phyloP scores from a whole-genome alignment of 2,329 filamentous ascomycete genomes.

The Leptographium radiaticola region DNA sequence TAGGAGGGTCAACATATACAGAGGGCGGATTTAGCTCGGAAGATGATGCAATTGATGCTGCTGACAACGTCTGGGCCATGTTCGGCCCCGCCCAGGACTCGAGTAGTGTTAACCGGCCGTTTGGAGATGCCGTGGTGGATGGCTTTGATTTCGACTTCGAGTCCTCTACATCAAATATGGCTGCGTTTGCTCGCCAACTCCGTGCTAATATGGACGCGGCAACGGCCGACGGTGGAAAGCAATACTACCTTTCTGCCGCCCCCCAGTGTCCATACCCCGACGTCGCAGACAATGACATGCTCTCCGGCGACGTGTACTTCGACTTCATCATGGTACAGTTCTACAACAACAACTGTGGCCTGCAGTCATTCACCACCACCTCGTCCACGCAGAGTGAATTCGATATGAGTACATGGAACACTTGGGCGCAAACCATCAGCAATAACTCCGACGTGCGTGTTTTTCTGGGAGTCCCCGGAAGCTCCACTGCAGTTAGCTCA shows the following conservation, averaged over 20 bases:
- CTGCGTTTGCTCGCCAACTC: constrained; percentile 44
- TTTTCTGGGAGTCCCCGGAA: constrained; percentile 47
- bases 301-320: constrained; percentile 39
- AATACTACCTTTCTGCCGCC: constrained; percentile 48
- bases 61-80: constrained; percentile 54
- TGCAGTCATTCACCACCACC: constrained; percentile 34
- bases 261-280: constrained; percentile 60
- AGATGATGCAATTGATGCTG: constrained; percentile 38
- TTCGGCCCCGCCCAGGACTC: constrained; percentile 45
- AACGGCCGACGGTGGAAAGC: constrained; percentile 30
- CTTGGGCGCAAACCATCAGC: constrained; percentile 45
- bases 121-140: constrained; percentile 51
- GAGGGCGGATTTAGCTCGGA: constrained; percentile 52
- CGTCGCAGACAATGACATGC: constrained; percentile 40
- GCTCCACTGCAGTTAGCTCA: constrained; percentile 32
- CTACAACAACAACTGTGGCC: constrained; percentile 57
- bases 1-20: constrained; percentile 58
- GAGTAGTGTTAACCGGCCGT: constrained; percentile 44
- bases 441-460: constrained; percentile 48
- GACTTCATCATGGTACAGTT: constrained; percentile 54
- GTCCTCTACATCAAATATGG: constrained; percentile 43
- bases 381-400: constrained; percentile 35
- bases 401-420: constrained; percentile 52
- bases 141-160: constrained; percentile 73
- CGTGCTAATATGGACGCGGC: constrained; percentile 41